These are phyloP conservation scores for Wickerhamia fluorescens DNA, from an alignment of 805 yeast genomes.

Conservation along the genomic window DNA sequence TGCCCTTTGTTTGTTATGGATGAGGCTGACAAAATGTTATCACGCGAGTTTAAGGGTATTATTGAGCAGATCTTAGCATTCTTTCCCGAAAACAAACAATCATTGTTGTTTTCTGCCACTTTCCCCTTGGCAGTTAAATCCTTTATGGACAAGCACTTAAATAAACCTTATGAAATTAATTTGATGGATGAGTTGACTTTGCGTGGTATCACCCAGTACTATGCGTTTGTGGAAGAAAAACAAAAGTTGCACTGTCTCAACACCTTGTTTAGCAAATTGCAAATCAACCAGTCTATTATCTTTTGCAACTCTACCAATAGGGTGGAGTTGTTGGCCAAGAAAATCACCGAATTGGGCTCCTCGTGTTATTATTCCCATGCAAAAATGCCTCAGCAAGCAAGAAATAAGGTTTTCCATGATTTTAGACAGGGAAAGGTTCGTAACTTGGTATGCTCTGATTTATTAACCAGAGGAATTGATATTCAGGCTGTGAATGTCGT, in stretches of 20 bases:
- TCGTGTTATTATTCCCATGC: slow-evolving; percentile 98
- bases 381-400: slow-evolving; percentile 92
- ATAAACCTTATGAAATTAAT: slow-evolving; percentile 90
- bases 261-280: slow-evolving; percentile 88
- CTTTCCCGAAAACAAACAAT: slow-evolving; percentile 67
- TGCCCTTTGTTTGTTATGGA: slow-evolving; percentile 93
- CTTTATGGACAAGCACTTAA: slow-evolving; percentile 85
- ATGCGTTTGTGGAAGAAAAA: slow-evolving; percentile 96
- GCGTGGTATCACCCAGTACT: slow-evolving; percentile 93
- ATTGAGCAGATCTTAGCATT: slow-evolving; percentile 80
- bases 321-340: slow-evolving; percentile 91
- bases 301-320: slow-evolving; percentile 96
- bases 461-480: slow-evolving; percentile 96
- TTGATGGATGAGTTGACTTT: slow-evolving; percentile 96
- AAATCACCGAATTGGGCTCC: slow-evolving; percentile 92
- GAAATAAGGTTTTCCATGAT: slow-evolving; percentile 97
- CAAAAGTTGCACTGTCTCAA: slow-evolving; percentile 95
- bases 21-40: slow-evolving; percentile 96
- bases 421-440: slow-evolving; percentile 97
- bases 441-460: slow-evolving; percentile 93
- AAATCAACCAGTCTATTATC: slow-evolving; percentile 93
- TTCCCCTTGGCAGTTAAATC: slow-evolving; percentile 91
- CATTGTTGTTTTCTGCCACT: slow-evolving; percentile 87
- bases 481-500: slow-evolving; percentile 98
- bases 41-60: slow-evolving; percentile 80